phyloP scores from a whole-genome alignment of 192 early-diverging fungal species.

The Linnemannia exigua region DNA sequence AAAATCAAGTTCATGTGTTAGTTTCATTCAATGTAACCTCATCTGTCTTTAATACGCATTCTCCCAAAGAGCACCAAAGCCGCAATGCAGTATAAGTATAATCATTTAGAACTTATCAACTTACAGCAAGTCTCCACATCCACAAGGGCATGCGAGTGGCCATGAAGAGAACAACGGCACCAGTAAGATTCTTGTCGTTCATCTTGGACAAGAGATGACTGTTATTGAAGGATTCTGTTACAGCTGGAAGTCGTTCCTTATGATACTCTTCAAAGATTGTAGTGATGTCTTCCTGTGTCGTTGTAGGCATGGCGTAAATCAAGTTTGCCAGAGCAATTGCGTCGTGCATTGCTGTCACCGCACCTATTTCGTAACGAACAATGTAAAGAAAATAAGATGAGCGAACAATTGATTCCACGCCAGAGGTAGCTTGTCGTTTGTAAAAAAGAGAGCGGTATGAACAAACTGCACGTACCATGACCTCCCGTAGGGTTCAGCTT shows the following conservation, averaged over 20 bases:
- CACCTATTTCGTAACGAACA: not conserved
- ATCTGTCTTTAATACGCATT: too few relatives aligned
- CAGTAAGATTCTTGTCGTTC: not conserved
- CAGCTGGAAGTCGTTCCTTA: conserved; percentile 16
- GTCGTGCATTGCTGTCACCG: conserved; percentile 9
- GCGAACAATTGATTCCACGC: not conserved
- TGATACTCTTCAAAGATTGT: conserved; percentile 4
- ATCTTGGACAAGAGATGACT: not conserved
- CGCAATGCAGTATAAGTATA: too few relatives aligned
- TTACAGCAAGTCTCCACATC: not conserved
- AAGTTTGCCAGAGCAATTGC: conserved; percentile 13
- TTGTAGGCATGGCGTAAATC: not conserved
- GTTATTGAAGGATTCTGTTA: conserved; percentile 8
- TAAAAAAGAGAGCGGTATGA: not conserved
- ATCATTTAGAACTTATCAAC: too few relatives aligned
- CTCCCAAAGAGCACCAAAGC: too few relatives aligned
- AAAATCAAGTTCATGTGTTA: too few relatives aligned
- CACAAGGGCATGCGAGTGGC: not conserved
- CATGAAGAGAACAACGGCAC: not conserved
- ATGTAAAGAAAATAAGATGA: not conserved
- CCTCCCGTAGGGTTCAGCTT: conserved; percentile 1
- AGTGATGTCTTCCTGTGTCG: not conserved
- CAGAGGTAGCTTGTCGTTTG: too few relatives aligned
- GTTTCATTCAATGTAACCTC: too few relatives aligned
- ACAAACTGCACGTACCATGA: not conserved